Evolutionary conservation across 1,284 basidiomycete species (phyloP), one percentile per base, ranked within the genome.

Genomic region (Pascua sp.): DNA sequence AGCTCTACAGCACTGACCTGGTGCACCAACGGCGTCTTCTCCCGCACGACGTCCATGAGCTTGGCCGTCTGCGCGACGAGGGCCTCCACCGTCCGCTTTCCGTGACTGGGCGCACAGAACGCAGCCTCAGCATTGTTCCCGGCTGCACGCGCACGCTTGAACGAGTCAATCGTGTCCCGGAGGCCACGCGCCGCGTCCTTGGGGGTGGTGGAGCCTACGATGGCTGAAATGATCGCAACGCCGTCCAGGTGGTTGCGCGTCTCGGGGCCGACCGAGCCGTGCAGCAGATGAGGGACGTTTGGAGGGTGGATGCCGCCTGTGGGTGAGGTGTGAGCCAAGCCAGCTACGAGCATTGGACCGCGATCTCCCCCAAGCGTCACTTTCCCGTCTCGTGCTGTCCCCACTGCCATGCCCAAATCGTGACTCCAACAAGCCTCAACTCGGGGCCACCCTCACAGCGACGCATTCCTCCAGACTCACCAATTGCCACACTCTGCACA

Each of bases 221-320:
- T 92, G 37, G 93, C 91, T 15, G 90, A 93, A 51, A 97, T 89
- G 51, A 97, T 85, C 8, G 95, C 94, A 17, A 97, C 81, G 0
- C 95, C 94, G 62, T 90, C 86, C 16, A 94, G 78, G 0, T 78
- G 57, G 18, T 74, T 68, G 56, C 80, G 83, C 5, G 82, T 82
- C 2, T 79, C 81, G 1, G 78, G 76, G 3, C 86, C 85, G n/a
- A 86, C 82, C 2, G 83, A 81, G 10, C 86, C 86, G 70, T 91
- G 84, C 12, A 91, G 69, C 11, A 86, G 85, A 56, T 88, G 83
- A 42, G 89, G 79, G 5, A 88, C 75, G 72, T 91, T 93, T 1
- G 79, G 81, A 0, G 83, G 82, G 66, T 90, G 91, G 68, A 95
- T 89, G 0, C 91, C 91, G 51, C 90, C 91, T 92, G 59, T 10